Evolutionary conservation across 192 early-diverging fungal genomes (phyloP).

Genomic region (Dissophora ornata): DNA sequence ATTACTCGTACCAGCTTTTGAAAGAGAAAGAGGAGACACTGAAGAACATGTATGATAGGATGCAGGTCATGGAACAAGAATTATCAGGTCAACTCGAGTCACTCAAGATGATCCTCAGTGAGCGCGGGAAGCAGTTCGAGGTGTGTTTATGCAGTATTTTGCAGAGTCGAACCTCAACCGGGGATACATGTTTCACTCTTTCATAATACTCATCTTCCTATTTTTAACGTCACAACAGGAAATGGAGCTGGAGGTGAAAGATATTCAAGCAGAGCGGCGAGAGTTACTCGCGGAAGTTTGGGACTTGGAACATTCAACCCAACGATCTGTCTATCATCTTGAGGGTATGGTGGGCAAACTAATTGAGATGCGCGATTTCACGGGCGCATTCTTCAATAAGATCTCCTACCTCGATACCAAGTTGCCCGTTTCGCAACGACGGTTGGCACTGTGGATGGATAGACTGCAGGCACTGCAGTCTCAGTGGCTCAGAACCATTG

Average conservation of each 20-base stretch:
- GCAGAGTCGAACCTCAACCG: too few relatives aligned
- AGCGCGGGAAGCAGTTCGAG: constrained; percentile 27
- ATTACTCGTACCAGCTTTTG: constrained; percentile 35
- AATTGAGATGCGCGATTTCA: constrained; percentile 48
- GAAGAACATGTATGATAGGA: constrained; percentile 10
- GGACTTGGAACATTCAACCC: constrained; percentile 42
- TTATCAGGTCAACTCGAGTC: constrained; percentile 26
- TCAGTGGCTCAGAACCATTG: constrained; percentile 48
- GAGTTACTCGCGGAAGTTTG: constrained; percentile 32
- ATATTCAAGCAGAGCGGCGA: constrained; percentile 22
- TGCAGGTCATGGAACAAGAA: constrained; percentile 52
- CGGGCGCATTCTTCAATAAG: constrained; percentile 51
- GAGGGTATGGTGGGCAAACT: constrained; percentile 50
- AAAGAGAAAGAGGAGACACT: constrained; percentile 48
- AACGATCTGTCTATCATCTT: constrained; percentile 43
- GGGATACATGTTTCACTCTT: too few relatives aligned
- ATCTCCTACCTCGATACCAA: constrained; percentile 52
- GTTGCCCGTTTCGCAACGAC: constrained; percentile 40
- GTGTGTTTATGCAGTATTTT: constrained; percentile 20
- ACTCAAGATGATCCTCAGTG: constrained; percentile 16
- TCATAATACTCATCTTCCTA: not conserved
- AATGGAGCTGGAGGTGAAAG: constrained; percentile 27
- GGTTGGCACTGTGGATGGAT: constrained; percentile 46
- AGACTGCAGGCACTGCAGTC: constrained; percentile 40
- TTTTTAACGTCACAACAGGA: constrained; percentile 10